A percentile compares a stretch with the other conserved stretches of the same genome.
phyloP scores from a whole-genome alignment of 306 rosid genomes.

The Medicago lupulina region DNA sequence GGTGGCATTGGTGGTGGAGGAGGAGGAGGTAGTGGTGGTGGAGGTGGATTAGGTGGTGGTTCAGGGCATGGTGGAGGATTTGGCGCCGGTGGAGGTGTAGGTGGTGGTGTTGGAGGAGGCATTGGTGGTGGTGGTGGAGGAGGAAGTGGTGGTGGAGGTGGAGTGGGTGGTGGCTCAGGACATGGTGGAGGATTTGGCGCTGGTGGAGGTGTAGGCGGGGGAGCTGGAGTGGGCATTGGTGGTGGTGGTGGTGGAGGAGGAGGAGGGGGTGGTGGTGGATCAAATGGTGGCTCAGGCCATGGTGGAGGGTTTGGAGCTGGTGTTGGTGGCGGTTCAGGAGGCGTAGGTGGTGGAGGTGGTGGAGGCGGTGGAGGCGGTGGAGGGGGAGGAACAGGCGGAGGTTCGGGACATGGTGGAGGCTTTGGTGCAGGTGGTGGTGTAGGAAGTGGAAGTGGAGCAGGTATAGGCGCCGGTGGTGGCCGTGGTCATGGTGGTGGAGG shows the following conservation, averaged over 20 bases:
- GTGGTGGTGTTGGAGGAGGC: constrained; percentile 52
- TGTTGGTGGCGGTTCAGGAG: constrained; percentile 39
- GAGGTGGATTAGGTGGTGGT: constrained; percentile 50
- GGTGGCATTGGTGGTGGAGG: constrained; percentile 30
- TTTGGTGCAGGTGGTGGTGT: constrained; percentile 60
- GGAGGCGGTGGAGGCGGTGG: constrained; percentile 48
- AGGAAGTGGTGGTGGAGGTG: constrained; percentile 53
- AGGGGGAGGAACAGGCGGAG: constrained; percentile 60
- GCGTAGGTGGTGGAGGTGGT: constrained; percentile 22
- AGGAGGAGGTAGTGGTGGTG: constrained; percentile 49
- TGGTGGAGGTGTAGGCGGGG: constrained; percentile 40
- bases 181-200: constrained; percentile 39
- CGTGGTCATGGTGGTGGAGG: constrained; percentile 49
- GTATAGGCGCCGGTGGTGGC: constrained; percentile 41
- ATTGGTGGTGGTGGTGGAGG: constrained; percentile 48
- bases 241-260: constrained; percentile 48
- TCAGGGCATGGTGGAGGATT: constrained; percentile 50
- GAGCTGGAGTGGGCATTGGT: constrained; percentile 36
- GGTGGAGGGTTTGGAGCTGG: constrained; percentile 58
- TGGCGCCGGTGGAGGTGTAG: constrained; percentile 48
- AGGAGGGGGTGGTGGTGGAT: constrained; percentile 53
- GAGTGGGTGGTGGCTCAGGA: constrained; percentile 47
- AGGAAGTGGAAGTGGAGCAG: constrained; percentile 47
- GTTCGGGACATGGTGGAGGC: constrained; percentile 53
- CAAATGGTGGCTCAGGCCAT: constrained; percentile 44